These are phyloP conservation scores for Elsinoe arachidis DNA, from an alignment of 2,329 filamentous ascomycete genomes.

Conservation along the genomic window DNA sequence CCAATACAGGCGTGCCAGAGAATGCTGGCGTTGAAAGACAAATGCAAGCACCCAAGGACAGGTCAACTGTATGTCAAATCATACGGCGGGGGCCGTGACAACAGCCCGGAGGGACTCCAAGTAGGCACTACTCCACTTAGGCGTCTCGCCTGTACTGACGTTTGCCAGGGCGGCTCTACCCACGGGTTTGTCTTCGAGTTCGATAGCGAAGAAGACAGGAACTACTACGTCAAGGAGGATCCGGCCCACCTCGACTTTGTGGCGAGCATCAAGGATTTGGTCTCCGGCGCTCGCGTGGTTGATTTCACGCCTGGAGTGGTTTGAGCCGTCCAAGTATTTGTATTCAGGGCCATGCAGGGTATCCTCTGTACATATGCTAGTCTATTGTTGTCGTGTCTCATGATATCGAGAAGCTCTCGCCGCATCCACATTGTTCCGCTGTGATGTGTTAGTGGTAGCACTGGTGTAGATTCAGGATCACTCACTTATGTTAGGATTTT, in stretches of 20 bases:
- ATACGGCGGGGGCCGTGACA: conserved; percentile 52
- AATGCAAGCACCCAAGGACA: conserved; percentile 52
- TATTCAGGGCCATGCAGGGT: neutral
- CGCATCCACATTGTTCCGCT: conserved; percentile 95
- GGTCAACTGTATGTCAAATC: conserved; percentile 53
- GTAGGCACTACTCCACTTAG: conserved; percentile 32
- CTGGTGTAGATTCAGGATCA: conserved; percentile 23
- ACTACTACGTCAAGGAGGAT: conserved; percentile 60
- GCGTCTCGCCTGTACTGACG: no score
- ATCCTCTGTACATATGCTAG: neutral
- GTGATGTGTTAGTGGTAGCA: conserved; percentile 16
- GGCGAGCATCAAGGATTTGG: conserved; percentile 38
- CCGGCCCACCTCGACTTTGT: conserved; percentile 55
- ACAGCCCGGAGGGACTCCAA: conserved; percentile 52
- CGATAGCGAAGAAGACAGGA: conserved; percentile 51
- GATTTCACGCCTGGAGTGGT: conserved; percentile 51
- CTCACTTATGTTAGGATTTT: conserved; percentile 97
- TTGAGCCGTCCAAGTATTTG: conserved; percentile 20
- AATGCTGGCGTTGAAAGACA: conserved; percentile 49
- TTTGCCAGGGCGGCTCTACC: conserved; percentile 48
- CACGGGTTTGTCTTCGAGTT: conserved; percentile 66
- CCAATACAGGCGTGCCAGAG: conserved; percentile 43
- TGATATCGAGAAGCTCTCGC: conserved; percentile 73
- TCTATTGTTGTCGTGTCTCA: conserved; percentile 21
- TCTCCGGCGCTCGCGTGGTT: conserved; percentile 49